Percentiles rank a stretch among this genome's conserved stretches.
These are phyloP conservation scores for Pulveroboletus sp. DNA, from an alignment of 1,284 basidiomycete genomes.

Conservation along the genomic window DNA sequence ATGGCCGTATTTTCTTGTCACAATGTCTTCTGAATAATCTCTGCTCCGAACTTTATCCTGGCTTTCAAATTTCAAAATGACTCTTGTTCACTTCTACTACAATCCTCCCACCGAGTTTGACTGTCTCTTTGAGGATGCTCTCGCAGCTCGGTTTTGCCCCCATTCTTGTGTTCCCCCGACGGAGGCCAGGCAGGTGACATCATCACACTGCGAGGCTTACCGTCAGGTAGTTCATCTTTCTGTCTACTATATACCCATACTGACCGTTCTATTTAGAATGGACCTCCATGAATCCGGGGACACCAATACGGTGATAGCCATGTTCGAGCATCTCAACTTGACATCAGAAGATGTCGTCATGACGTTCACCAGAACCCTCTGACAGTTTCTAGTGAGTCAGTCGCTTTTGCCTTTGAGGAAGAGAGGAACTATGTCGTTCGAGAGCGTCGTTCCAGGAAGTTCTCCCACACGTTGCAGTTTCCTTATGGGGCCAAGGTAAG, in stretches of 20 bases:
- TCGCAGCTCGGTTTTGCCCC: not conserved
- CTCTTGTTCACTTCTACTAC: constrained; percentile 7
- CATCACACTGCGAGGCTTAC: not conserved
- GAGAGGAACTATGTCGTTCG: constrained; percentile 38
- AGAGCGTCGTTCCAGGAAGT: constrained; percentile 40
- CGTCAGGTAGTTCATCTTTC: not conserved
- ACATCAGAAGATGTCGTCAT: constrained; percentile 43
- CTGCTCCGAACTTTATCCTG: not conserved
- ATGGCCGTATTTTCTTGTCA: not conserved
- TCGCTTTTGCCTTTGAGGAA: constrained; percentile 30
- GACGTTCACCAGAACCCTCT: constrained; percentile 42
- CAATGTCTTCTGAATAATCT: not conserved
- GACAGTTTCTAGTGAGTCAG: constrained; percentile 40
- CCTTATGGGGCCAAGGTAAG: constrained; percentile 42
- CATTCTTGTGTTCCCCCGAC: not conserved
- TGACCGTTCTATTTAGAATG: too few relatives aligned
- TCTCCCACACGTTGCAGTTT: constrained; percentile 25
- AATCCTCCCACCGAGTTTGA: constrained; percentile 7
- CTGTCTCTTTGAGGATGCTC: constrained; percentile 14
- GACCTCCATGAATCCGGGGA: constrained; percentile 39
- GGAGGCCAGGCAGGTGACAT: not conserved
- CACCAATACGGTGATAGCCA: constrained; percentile 40
- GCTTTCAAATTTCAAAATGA: constrained; percentile 3
- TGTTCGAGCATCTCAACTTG: constrained; percentile 48
- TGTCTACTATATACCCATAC: too few relatives aligned